Base-by-base conservation (phyloP, 2,329 filamentous ascomycete species). In the Aspergillus alliaceus region DNA sequence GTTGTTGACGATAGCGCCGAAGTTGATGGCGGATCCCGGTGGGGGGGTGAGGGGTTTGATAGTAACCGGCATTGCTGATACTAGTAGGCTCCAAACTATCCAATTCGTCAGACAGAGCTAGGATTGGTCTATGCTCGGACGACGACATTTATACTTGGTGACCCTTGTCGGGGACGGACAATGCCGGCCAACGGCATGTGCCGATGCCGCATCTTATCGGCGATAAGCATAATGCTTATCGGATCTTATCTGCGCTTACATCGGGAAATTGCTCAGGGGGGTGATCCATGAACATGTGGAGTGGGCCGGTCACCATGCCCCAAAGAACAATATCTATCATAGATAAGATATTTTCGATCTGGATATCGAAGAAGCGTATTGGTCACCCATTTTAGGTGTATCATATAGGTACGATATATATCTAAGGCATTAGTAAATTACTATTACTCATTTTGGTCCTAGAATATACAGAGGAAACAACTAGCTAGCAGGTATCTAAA, bases 1-100 rank as follows among this genome's bases (percentile, higher is more conserved):
- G 46, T 85, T 83, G 35, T 77, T 75, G 59, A 89, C 77, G 25
- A 82, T 69, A 9, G 85, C 86, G 1, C 87, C 87, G 55, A 90
- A 87, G 66, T 86, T 78, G 58, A 86, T 74, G 2, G 67, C 50
- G 5, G 73, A 77, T 24, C 68, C 71, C 0, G 62, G 35, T 4
- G 69, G 64, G 6, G 64, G 62, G 2, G 63, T 58, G 1, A 74
- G 44, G 14, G 66, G 64, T 11, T 60, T 59, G 6, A 73, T 8
- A 9, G 24, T 64, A 18, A 37, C 27, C 5, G 53, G 29, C 53
- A 51, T 56, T 7, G 7, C 37, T 4, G 22, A 44, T 7, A 7
- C 3, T 31, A 15, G 14, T 24, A 11, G 6, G 22, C 3, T n/a
- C 35, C 34, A 53, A 25, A 7, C n/a, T 6, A n/a, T 53, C 34